Percentiles rank a stretch among this genome's conserved stretches.
Conservation (phyloP, 225 moss, liverwort and hornwort species). For the Pseudoscleropodium purum region DNA sequence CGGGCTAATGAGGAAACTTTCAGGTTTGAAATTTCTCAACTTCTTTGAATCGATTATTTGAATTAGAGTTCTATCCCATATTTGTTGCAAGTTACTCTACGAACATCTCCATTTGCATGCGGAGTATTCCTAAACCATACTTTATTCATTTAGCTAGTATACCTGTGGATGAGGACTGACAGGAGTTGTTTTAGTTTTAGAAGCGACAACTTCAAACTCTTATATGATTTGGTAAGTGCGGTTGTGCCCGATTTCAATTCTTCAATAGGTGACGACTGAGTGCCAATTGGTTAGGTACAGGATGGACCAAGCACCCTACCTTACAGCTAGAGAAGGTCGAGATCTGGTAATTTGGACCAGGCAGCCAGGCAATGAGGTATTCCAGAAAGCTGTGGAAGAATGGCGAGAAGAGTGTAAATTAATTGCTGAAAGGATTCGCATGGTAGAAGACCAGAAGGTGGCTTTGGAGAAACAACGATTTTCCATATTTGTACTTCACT, state of each 20-base stretch:
- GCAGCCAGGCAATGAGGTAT: neutral
- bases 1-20: too few relatives aligned
- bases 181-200: neutral
- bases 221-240: too few relatives aligned
- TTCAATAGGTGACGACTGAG: neutral
- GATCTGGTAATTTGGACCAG: neutral
- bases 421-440: neutral
- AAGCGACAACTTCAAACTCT: neutral
- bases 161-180: neutral
- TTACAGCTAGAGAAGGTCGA: accelerated
- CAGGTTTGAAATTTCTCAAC: neutral
- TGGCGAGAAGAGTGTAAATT: neutral
- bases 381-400: neutral
- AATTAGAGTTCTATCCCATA: too few relatives aligned
- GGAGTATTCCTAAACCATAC: neutral
- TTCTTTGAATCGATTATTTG: neutral
- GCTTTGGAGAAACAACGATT: accelerated
- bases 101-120: too few relatives aligned
- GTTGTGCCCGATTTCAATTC: neutral
- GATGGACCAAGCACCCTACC: neutral
- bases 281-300: neutral
- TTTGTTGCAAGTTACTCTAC: neutral
- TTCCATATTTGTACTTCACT: too few relatives aligned
- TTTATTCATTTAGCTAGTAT: neutral
- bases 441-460: accelerated